Conservation (phyloP, 1,284 basidiomycete species). For the Agroathelia rolfsii region DNA sequence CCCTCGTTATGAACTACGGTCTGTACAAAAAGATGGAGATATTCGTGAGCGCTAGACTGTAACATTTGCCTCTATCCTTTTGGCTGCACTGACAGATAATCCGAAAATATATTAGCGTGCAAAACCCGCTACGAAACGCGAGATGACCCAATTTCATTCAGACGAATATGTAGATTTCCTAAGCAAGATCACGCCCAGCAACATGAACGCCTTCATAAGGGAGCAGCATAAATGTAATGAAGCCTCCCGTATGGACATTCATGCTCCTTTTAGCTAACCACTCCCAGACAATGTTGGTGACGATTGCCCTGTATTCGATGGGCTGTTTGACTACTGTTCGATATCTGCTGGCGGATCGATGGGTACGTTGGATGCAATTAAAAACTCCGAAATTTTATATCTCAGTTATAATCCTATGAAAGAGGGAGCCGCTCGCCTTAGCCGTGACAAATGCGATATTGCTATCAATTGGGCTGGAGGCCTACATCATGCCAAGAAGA, state of each 20-base stretch:
- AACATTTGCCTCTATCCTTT: not conserved
- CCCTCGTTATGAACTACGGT: conserved; percentile 99
- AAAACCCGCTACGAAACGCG: conserved; percentile 97
- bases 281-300: conserved; percentile 77
- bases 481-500: conserved; percentile 96
- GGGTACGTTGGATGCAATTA: conserved; percentile 47
- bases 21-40: conserved; percentile 97
- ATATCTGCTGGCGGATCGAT: conserved; percentile 98
- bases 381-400: conserved; percentile 4
- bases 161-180: conserved; percentile 93
- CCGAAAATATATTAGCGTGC: conserved; percentile 72
- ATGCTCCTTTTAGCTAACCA: conserved; percentile 5
- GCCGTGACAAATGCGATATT: conserved; percentile 96
- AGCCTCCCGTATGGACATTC: too few relatives aligned
- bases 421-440: conserved; percentile 96
- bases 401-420: conserved; percentile 5
- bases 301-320: conserved; percentile 98
- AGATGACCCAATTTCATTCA: conserved; percentile 94
- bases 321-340: conserved; percentile 95
- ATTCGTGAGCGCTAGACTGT: conserved; percentile 54
- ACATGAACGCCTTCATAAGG: conserved; percentile 81
- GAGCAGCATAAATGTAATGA: conserved; percentile 92
- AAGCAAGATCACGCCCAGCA: conserved; percentile 74
- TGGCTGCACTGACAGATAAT: conserved; percentile 6
- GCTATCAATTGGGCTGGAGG: conserved; percentile 99